Evolutionary conservation across 208 protist genomes (phyloP).

Genomic region (Leishmania gerbilli): DNA sequence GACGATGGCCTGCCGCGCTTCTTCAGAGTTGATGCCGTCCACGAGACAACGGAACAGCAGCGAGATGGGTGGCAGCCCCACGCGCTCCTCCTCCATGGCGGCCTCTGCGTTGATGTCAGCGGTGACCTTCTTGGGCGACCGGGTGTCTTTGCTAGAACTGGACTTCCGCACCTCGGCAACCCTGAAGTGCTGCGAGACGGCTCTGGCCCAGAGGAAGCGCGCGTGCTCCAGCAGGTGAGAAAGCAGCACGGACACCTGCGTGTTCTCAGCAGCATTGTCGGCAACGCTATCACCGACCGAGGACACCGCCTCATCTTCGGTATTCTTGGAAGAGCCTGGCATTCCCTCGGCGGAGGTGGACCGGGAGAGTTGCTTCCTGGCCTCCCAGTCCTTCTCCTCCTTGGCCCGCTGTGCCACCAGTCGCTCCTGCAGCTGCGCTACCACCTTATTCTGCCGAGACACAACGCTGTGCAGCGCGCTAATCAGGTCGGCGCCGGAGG

Average conservation of each 20-base stretch:
- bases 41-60: conserved; percentile 72
- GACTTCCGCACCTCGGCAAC: conserved; percentile 27
- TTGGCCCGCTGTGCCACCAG: conserved; percentile 25
- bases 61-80: conserved; percentile 45
- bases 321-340: neutral
- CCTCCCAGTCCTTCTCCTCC: conserved; percentile 30
- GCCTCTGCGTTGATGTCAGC: conserved; percentile 19
- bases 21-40: conserved; percentile 51
- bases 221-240: conserved; percentile 45
- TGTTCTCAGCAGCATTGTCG: conserved; percentile 33
- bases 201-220: conserved; percentile 44
- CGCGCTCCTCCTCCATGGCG: conserved; percentile 23
- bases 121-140: neutral
- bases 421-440: conserved; percentile 34
- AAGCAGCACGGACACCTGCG: conserved; percentile 45
- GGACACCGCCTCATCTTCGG: neutral
- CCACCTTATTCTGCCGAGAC: conserved; percentile 41
- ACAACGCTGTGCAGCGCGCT: conserved; percentile 42
- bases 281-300: neutral
- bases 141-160: neutral
- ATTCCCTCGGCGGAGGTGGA: neutral
- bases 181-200: conserved; percentile 43
- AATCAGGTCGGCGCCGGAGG: conserved; percentile 21
- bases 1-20: conserved; percentile 20
- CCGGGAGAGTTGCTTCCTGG: neutral